Base-by-base conservation (phyloP, 1,284 basidiomycete species). In the Farysia itapuensis region DNA sequence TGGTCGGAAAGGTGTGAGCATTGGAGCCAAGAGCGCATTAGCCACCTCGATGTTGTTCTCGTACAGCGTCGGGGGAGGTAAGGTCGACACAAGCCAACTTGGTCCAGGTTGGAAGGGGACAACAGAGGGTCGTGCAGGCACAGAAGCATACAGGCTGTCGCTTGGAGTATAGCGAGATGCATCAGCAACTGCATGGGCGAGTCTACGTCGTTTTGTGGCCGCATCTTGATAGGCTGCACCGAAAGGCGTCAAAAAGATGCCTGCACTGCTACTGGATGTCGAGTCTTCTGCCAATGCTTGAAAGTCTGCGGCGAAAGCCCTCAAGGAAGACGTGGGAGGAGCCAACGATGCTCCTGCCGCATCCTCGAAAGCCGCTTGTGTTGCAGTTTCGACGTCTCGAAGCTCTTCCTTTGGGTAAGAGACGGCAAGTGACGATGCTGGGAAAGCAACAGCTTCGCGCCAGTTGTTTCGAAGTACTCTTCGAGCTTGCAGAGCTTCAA, bases 11-110 rank as follows among this genome's bases (percentile, higher is more conserved):
- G 72, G 64, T 6, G 71, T 67, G 21, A 74, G 68, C 15, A 65
- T 46, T 2, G 67, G 67, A 4, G 64, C 52, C 9, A 64, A 54
- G 4, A 59, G 43, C n/a, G 69, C 60, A 13, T 46, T 49, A 6
- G 58, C 47, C n/a, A 63, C 69, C 23, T 63, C 64, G 15, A 54
- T 29, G 23, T 52, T 52, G 58, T 61, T 52, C 22, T 61, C 58
- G 43, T 65, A 57, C 25, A 61, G 35, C 32, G 65, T 52, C 9
- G 58, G 47, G 25, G 49, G 44, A 22, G 67, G 51, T 25, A 64
- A 59, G 12, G 67, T 64, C 19, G 72, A 72, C 5, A 74, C 64
- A 16, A 74, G 44, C 49, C 70, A 53, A 25, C 69, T 74, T 20
- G 72, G 63, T 3, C 61, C 63, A 0, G 72, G 72, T 13, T 39